These are phyloP conservation scores for Saccharomyces cerevisiae DNA, from an alignment of 805 yeast genomes.

Conservation along the genomic window DNA sequence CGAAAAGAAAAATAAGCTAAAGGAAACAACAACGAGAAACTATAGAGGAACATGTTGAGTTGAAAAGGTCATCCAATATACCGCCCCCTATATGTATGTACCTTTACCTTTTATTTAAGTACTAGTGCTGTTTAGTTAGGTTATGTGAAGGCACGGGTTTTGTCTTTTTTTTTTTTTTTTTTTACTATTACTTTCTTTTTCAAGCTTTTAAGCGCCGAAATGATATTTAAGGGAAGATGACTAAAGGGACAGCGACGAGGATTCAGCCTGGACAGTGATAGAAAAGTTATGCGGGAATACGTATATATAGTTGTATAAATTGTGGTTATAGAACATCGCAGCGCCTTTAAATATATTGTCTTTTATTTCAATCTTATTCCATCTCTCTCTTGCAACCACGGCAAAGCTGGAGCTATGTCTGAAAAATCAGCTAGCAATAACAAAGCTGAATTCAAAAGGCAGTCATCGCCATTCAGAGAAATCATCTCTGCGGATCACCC, in stretches of 20 bases:
- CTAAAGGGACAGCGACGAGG: neutral
- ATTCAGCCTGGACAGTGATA: neutral
- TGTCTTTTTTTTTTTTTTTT: no score
- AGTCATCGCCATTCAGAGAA: conserved; percentile 48
- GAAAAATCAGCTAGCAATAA: conserved; percentile 19
- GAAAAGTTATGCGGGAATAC: no score
- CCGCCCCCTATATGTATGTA: neutral
- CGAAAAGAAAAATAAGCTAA: conserved; percentile 6
- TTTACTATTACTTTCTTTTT: no score
- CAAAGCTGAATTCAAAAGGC: conserved; percentile 47
- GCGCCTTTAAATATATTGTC: neutral
- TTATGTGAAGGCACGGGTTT: neutral
- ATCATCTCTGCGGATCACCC: conserved; percentile 47
- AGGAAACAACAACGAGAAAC: conserved; percentile 14
- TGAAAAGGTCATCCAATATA: no score
- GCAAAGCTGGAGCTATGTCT: conserved; percentile 3
- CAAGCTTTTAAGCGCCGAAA: neutral
- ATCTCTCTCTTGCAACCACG: neutral
- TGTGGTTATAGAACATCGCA: neutral
- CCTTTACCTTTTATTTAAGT: neutral
- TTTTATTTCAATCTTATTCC: no score
- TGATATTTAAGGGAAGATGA: neutral
- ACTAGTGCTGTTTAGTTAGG: neutral
- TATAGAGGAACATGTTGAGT: conserved; percentile 27
- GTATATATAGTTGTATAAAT: neutral